Conservation (phyloP, 768 basidiomycete species). For the Panaeolus papilionaceus region DNA sequence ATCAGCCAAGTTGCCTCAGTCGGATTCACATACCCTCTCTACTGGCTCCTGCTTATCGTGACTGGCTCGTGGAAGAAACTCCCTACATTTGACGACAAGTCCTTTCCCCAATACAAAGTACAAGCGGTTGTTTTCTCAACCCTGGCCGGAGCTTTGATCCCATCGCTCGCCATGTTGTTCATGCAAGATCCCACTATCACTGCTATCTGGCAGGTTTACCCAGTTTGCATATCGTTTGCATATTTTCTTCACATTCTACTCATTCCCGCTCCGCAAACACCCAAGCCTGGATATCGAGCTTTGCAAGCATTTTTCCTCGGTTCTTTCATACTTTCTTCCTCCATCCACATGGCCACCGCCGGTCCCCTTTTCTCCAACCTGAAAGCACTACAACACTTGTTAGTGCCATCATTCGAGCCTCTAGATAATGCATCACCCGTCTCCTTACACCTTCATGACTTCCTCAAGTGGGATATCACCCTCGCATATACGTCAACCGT, state of each 20-base stretch:
- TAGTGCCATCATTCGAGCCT: conserved; percentile 43
- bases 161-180: conserved; percentile 50
- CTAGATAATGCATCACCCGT: conserved; percentile 32
- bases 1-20: conserved; percentile 48
- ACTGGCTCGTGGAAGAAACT: conserved; percentile 39
- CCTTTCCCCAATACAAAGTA: conserved; percentile 48
- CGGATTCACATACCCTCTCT: conserved; percentile 52
- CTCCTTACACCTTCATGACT: conserved; percentile 40
- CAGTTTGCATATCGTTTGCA: conserved; percentile 51
- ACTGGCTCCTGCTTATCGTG: conserved; percentile 52
- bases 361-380: conserved; percentile 42
- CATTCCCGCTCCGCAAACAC: conserved; percentile 39
- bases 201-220: conserved; percentile 61
- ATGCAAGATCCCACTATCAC: conserved; percentile 50
- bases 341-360: conserved; percentile 46
- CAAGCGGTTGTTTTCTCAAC: conserved; percentile 60
- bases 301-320: conserved; percentile 46
- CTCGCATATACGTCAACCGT: conserved; percentile 46
- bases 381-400: conserved; percentile 35
- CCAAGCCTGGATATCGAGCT: conserved; percentile 42
- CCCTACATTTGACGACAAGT: conserved; percentile 24
- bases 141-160: conserved; percentile 50
- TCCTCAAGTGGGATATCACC: conserved; percentile 59
- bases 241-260: conserved; percentile 44
- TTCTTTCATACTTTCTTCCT: conserved; percentile 48